Conservation (phyloP, 1,284 basidiomycete genomes). For the Ganoderma sp. region DNA sequence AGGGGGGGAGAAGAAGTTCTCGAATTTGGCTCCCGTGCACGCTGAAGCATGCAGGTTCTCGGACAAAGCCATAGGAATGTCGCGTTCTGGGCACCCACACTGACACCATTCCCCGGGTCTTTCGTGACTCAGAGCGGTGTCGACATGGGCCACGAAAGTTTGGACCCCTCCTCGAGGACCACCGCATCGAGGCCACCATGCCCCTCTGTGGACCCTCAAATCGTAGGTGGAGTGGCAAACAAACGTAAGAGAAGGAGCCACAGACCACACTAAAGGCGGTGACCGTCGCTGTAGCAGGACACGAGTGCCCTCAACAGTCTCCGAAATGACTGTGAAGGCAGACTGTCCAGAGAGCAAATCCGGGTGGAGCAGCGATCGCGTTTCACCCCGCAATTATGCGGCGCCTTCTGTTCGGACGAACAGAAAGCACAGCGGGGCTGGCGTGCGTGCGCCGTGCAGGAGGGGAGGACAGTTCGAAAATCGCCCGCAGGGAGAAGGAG, state of each 20-base stretch:
- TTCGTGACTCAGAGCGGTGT: background rate
- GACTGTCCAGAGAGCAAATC: background rate
- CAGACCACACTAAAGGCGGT: constrained; percentile 1
- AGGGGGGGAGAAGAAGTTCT: background rate
- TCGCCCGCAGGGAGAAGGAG: background rate
- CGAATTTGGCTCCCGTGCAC: background rate
- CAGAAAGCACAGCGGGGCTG: background rate
- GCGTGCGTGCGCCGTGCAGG: background rate
- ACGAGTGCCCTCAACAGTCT: background rate
- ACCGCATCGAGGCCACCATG: constrained; percentile 4
- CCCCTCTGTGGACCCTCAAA: background rate
- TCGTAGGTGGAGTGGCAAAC: background rate
- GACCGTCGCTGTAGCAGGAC: background rate
- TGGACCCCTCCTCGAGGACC: constrained; percentile 1
- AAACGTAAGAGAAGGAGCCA: constrained; percentile 6
- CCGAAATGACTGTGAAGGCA: constrained; percentile 9
- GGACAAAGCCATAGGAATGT: background rate
- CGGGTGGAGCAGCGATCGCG: constrained; percentile 3
- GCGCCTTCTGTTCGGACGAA: background rate
- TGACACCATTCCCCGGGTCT: background rate
- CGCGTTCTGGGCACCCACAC: background rate
- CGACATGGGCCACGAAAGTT: background rate
- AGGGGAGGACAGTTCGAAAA: constrained; percentile 1
- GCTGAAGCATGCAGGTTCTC: background rate
- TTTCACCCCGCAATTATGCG: constrained; percentile 2